Evolutionary conservation across 2,329 filamentous ascomycete species (phyloP), one percentile per base, ranked within the genome.

Genomic region (Phoma sp.): DNA sequence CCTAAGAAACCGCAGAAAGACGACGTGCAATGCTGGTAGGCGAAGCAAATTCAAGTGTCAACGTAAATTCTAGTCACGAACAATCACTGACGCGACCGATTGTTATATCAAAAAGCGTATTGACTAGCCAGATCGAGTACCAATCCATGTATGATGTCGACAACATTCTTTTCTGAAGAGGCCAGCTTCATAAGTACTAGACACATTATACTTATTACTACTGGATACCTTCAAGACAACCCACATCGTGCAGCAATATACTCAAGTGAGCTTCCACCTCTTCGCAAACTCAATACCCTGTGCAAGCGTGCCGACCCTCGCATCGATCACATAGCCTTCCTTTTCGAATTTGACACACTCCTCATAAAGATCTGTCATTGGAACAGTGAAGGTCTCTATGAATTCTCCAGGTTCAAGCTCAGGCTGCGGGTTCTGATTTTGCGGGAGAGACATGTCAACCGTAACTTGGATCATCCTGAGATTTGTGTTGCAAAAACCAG

Each of bases 401-500:
- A 92, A 93, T 76, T 94, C 90, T 60, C 86, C 88, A 24, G 92
- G 90, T 70, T 94, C 90, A 6, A 93, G 80, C 69, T 89, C 78
- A 0, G 90, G 87, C 72, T 86, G 61, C 1, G 85, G 85, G 48
- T 89, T 80, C 70, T 88, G 83, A 70, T 94, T 94, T 64, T 86
- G 86, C 0, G 88, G 83, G 1, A 86, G 77, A 4, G 77, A 81
- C 81, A 90, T 85, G 73, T 94, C 89, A 60, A 94, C 84, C 1
- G 80, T 83, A 37, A 93, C 85, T 68, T 93, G 89, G 13, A 93
- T 85, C 82, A 89, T 87, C 50, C 82, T 81, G 35, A 77, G 65
- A 47, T 77, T 78, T 13, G 75, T 77, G 50, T 75, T 76, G 64
- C 74, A 77, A 61, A 77, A 77, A 4, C 76, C 76, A 0, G 76